Percentiles rank a stretch among this genome's conserved stretches.
Evolutionary conservation across 2,329 filamentous ascomycete genomes (phyloP).

Genomic region (Cytospora mali): DNA sequence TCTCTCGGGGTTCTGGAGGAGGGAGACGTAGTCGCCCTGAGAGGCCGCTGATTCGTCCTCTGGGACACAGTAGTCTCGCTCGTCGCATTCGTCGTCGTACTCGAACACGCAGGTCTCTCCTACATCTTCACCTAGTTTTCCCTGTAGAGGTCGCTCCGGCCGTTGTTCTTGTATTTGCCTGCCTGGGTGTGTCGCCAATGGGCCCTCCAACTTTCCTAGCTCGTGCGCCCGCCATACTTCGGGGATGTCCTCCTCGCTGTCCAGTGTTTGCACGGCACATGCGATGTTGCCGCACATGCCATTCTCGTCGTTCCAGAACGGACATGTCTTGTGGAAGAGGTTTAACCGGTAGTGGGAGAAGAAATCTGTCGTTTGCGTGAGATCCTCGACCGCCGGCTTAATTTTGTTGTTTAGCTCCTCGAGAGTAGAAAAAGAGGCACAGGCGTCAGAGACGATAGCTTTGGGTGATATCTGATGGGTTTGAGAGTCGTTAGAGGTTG

Average conservation of each 20-base stretch:
- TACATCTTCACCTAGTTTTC: slow-evolving; percentile 80
- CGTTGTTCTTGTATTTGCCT: slow-evolving; percentile 72
- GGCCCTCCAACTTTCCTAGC: slow-evolving; percentile 88
- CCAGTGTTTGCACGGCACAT: slow-evolving; percentile 91
- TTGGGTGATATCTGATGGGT: slow-evolving; percentile 76
- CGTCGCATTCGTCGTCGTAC: slow-evolving; percentile 95
- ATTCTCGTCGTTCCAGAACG: slow-evolving; percentile 92
- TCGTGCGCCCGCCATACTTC: slow-evolving; percentile 89
- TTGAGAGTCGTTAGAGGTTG: slow-evolving; percentile 44
- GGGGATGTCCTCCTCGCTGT: slow-evolving; percentile 93
- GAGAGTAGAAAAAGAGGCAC: slow-evolving; percentile 89
- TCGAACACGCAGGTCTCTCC: slow-evolving; percentile 97
- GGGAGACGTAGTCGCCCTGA: slow-evolving; percentile 95
- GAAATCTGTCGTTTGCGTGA: slow-evolving; percentile 90
- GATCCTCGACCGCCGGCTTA: slow-evolving; percentile 74
- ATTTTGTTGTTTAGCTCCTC: slow-evolving; percentile 80
- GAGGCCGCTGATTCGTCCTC: slow-evolving; percentile 86
- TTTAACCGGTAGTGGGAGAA: slow-evolving; percentile 97
- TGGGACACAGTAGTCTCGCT: slow-evolving; percentile 93
- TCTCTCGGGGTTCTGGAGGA: slow-evolving; percentile 89
- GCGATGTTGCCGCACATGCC: slow-evolving; percentile 97
- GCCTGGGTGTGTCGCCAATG: slow-evolving; percentile 85
- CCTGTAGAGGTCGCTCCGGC: slow-evolving; percentile 74
- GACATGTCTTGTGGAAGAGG: slow-evolving; percentile 90
- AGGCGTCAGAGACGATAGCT: slow-evolving; percentile 89